Base-by-base conservation (phyloP, 306 rosid genomes). In the Cucurbita ficifolia region DNA sequence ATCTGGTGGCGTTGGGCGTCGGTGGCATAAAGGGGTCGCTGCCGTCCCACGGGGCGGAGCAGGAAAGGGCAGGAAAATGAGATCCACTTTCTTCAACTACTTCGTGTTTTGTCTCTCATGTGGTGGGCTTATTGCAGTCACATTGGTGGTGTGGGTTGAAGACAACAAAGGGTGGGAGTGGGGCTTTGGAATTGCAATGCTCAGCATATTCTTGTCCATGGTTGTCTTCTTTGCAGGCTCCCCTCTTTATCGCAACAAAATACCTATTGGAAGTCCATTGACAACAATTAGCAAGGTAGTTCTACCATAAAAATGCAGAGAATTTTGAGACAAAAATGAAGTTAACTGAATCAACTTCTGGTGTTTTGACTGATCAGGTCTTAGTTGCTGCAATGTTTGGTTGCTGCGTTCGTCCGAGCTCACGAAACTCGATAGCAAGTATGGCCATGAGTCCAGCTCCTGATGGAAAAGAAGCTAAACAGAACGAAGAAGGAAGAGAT, bases 101-200 rank as follows among this genome's bases (percentile, higher is more conserved):
- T 94, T 81, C 51, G 87, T 94, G 6, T 94, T 94, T 70, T 91
- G 97, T 70, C 85, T 94, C 2, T 80, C 99, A 1, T 86, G 84
- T 36, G 99, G 97, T 68, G 90, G 84, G 52, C 87, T 94, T 14
- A 79, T 94, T 75, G 99, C 96, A 1, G 96, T 94, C 39, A 94
- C 99, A 19, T 82, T 94, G 46, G 99, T 94, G 38, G 99, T 91
- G 74, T 94, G 99, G 99, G 64, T 91, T 60, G 99, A 89, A 78
- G 99, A 94, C 79, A 91, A 94, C 75, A 94, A 85, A 76, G 99
- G 99, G 0, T 94, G 99, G 99, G 87, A 86, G 79, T 94, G 99
- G 99, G 99, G 97, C 49, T 94, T 94, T 73, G 97, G 92, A 36
- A 81, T 91, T 70, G 74, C 97, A 12, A 89, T 96, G 36, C 81